A percentile compares a stretch with the other conserved stretches of the same genome.
Evolutionary conservation across 257 asterid genomes (phyloP).

Genomic region (Petunia axillaris): DNA sequence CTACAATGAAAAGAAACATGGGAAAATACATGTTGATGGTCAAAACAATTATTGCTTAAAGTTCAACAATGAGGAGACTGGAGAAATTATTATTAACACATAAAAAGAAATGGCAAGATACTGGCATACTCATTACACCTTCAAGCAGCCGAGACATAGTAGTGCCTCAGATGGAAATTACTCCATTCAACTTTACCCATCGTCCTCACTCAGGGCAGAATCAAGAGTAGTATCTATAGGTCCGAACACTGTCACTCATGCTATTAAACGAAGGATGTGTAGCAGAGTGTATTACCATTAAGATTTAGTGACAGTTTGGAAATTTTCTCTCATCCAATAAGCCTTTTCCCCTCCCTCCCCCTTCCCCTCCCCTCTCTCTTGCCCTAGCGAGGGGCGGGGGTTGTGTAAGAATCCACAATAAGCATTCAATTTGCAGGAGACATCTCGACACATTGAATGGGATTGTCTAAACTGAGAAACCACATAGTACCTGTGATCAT

Average conservation of each 20-base stretch:
- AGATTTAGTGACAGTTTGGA: background rate
- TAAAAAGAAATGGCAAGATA: conserved; percentile 12
- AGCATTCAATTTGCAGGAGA: background rate
- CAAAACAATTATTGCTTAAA: background rate
- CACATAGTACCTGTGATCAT: conserved; percentile 72
- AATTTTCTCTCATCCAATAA: background rate
- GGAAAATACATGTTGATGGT: conserved; percentile 8
- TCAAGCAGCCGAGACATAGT: conserved; percentile 15
- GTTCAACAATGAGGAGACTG: background rate
- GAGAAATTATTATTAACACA: background rate
- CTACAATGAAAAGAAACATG: background rate
- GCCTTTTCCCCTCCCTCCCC: conserved; percentile 16
- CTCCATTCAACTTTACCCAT: background rate
- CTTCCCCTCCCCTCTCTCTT: background rate
- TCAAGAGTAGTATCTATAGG: background rate
- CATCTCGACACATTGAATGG: background rate
- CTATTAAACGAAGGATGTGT: background rate
- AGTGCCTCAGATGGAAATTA: background rate
- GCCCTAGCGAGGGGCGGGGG: conserved; percentile 4
- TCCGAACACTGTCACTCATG: conserved; percentile 7
- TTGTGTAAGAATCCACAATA: background rate
- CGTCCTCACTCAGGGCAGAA: background rate
- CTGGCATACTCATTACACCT: background rate
- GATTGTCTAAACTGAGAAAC: conserved; percentile 5
- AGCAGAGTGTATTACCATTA: background rate